These are phyloP conservation scores for Termitomyces heimii DNA, from an alignment of 768 basidiomycete species.

Conservation along the genomic window DNA sequence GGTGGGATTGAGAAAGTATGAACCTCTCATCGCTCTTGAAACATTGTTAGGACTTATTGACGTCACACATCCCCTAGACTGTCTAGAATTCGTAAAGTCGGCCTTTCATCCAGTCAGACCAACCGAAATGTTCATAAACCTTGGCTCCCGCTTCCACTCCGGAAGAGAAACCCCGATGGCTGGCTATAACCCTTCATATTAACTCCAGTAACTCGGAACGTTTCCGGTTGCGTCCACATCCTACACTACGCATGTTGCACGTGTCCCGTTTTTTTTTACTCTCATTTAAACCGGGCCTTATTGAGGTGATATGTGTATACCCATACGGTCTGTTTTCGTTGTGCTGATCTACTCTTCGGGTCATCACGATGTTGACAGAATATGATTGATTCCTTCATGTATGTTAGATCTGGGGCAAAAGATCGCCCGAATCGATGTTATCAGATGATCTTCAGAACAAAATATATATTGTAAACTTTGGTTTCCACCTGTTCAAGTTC, in stretches of 20 bases:
- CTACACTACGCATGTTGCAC: neutral
- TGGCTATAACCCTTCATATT: conserved; percentile 27
- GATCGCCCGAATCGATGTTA: neutral
- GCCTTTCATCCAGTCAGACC: conserved; percentile 30
- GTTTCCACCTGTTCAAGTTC: neutral
- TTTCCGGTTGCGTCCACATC: neutral
- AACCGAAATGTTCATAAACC: conserved; percentile 19
- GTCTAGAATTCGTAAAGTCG: conserved; percentile 41
- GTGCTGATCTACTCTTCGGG: neutral
- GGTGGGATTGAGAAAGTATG: conserved; percentile 60
- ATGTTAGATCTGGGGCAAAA: neutral
- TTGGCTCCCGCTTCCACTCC: conserved; percentile 46
- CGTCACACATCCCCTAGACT: conserved; percentile 22
- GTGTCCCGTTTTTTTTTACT: neutral
- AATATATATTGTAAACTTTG: neutral
- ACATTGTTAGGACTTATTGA: neutral
- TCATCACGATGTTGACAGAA: neutral
- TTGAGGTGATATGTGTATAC: neutral
- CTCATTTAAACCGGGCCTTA: neutral
- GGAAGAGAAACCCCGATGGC: conserved; percentile 31
- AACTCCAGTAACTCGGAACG: conserved; percentile 1
- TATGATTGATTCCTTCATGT: neutral
- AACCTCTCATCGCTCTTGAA: conserved; percentile 6
- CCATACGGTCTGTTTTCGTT: neutral
- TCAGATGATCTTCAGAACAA: neutral